Conservation (phyloP, 208 protist species). For the Naegleria gruberi region DNA sequence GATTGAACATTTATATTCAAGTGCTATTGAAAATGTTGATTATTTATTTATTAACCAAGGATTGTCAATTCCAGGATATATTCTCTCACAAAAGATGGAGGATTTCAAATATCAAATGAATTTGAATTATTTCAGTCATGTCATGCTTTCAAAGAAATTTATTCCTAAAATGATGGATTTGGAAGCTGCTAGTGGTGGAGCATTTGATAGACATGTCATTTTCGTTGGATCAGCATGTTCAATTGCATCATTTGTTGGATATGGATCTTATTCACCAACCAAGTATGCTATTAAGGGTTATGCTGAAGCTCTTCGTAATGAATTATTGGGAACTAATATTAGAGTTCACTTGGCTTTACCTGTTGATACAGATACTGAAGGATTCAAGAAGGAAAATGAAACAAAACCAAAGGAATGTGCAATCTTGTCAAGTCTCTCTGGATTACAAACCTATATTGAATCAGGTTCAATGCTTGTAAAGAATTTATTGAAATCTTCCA, state of each 20-base stretch:
- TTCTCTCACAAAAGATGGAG: slow-evolving; percentile 53
- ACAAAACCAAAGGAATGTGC: slow-evolving; percentile 47
- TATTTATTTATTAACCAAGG: slow-evolving; percentile 70
- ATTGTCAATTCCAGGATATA: slow-evolving; percentile 62
- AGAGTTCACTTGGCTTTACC: slow-evolving; percentile 67
- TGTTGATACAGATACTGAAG: slow-evolving; percentile 67
- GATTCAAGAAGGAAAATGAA: slow-evolving; percentile 62
- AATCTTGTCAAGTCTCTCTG: neutral
- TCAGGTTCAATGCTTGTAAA: neutral
- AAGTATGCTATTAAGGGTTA: slow-evolving; percentile 72
- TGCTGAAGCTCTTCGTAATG: slow-evolving; percentile 69
- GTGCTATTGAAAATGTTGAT: slow-evolving; percentile 43
- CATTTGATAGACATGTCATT: slow-evolving; percentile 57
- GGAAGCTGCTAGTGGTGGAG: too few relatives aligned
- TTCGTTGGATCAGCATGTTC: slow-evolving; percentile 64
- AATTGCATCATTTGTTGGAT: slow-evolving; percentile 64
- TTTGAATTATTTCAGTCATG: slow-evolving; percentile 72
- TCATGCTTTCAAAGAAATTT: slow-evolving; percentile 56
- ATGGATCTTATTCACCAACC: slow-evolving; percentile 63
- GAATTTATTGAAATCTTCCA: neutral
- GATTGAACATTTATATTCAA: slow-evolving; percentile 33
- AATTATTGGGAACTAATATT: slow-evolving; percentile 63
- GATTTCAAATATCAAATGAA: slow-evolving; percentile 65
- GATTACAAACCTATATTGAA: neutral
- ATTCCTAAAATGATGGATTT: slow-evolving; percentile 54